These are phyloP conservation scores for Phytophthora ohioensis DNA, from an alignment of 352 stramenopile species.

Conservation along the genomic window DNA sequence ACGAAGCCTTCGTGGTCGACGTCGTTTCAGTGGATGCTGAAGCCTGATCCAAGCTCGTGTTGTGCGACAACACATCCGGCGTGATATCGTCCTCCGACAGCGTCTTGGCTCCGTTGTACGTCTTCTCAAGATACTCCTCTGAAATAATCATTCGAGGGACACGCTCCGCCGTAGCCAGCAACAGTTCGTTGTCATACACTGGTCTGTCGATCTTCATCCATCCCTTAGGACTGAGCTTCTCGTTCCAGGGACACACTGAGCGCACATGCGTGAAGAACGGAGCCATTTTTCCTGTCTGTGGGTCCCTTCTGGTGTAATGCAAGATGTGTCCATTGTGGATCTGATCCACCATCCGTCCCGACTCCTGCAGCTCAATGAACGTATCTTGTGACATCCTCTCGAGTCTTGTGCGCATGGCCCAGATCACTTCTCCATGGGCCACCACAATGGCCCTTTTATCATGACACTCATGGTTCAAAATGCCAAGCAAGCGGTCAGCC, in stretches of 20 bases:
- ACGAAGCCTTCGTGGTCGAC: neutral
- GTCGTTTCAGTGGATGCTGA: conserved; percentile 4
- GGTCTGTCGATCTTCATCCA: conserved; percentile 91
- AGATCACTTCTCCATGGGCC: conserved; percentile 91
- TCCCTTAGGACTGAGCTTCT: conserved; percentile 88
- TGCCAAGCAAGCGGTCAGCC: conserved; percentile 78
- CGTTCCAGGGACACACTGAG: conserved; percentile 91
- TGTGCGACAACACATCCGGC: conserved; percentile 15
- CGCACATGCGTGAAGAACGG: conserved; percentile 91
- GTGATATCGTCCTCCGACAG: conserved; percentile 21
- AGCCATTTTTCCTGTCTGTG: conserved; percentile 74
- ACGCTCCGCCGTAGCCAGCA: conserved; percentile 84
- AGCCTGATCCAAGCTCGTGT: conserved; percentile 18
- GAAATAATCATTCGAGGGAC: conserved; percentile 91
- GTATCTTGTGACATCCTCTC: conserved; percentile 91
- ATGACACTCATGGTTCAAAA: conserved; percentile 84
- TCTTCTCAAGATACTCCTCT: conserved; percentile 90
- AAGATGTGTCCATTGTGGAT: conserved; percentile 92
- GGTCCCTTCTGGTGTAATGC: conserved; percentile 86
- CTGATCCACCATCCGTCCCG: conserved; percentile 88
- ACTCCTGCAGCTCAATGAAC: conserved; percentile 88
- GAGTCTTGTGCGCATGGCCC: conserved; percentile 87
- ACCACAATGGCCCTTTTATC: conserved; percentile 87
- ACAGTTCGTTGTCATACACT: conserved; percentile 90
- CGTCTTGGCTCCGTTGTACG: conserved; percentile 62